Percentiles rank a stretch among this genome's conserved stretches.
Conservation (phyloP, 108 stramenopile species). For the Cyclotella baltica region DNA sequence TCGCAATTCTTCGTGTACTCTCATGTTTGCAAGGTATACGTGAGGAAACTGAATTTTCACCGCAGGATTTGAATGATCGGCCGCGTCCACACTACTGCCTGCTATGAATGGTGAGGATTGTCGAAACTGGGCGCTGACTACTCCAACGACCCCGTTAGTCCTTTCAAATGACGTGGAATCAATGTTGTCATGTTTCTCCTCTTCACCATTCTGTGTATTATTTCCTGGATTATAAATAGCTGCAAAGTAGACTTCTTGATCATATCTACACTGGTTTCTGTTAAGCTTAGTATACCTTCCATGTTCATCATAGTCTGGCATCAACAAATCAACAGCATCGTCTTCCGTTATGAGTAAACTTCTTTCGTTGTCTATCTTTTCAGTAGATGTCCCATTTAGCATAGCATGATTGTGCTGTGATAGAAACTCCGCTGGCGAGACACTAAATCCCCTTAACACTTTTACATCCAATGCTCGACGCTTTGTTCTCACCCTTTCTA, state of each 20-base stretch:
- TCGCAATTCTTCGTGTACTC: slow-evolving; percentile 21
- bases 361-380: background rate
- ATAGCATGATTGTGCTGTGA: slow-evolving; percentile 8
- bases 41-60: slow-evolving; percentile 30
- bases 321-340: slow-evolving; percentile 25
- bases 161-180: background rate
- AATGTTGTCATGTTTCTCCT: background rate
- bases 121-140: slow-evolving; percentile 33
- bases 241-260: slow-evolving; percentile 44
- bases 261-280: background rate
- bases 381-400: background rate
- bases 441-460: slow-evolving; percentile 43
- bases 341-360: slow-evolving; percentile 11
- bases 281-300: slow-evolving; percentile 30
- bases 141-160: slow-evolving; percentile 26
- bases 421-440: slow-evolving; percentile 26
- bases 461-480: slow-evolving; percentile 37
- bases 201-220: background rate
- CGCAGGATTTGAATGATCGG: background rate
- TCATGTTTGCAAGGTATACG: slow-evolving; percentile 36
- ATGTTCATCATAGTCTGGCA: slow-evolving; percentile 33
- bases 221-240: slow-evolving; percentile 21
- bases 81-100: background rate
- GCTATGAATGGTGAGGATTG: background rate
- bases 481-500: slow-evolving; percentile 22